phyloP scores from a whole-genome alignment of 257 asterid genomes.

The Penstemon barbatus region DNA sequence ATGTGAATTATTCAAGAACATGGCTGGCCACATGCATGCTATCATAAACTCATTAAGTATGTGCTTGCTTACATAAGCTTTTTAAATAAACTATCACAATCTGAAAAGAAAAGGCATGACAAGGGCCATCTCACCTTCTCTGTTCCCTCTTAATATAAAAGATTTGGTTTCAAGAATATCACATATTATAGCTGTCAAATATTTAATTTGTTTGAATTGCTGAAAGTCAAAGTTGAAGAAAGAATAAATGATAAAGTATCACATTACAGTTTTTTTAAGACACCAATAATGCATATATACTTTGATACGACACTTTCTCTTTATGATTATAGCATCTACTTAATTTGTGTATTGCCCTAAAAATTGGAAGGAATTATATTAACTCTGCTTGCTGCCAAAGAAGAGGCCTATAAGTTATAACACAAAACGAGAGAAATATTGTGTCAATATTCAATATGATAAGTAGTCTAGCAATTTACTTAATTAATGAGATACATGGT shows the following conservation, averaged over 20 bases:
- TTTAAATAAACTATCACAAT: neutral
- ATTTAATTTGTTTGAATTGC: slow-evolving; percentile 19
- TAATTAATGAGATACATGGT: no score
- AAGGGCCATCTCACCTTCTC: neutral
- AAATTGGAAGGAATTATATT: slow-evolving; percentile 4
- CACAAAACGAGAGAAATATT: no score
- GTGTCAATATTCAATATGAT: no score
- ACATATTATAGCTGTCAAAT: slow-evolving; percentile 16
- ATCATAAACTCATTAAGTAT: slow-evolving; percentile 29
- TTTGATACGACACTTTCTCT: neutral
- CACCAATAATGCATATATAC: slow-evolving; percentile 6
- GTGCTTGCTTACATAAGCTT: slow-evolving; percentile 1
- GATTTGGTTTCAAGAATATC: slow-evolving; percentile 1
- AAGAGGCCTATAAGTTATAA: no score
- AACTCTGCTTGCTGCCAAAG: neutral
- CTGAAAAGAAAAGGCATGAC: neutral
- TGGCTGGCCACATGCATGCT: slow-evolving; percentile 43
- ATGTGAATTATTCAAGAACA: slow-evolving; percentile 32
- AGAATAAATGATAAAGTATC: slow-evolving; percentile 32
- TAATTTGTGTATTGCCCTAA: neutral
- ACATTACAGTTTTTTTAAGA: no score
- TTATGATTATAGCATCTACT: slow-evolving; percentile 5
- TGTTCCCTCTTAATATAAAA: neutral
- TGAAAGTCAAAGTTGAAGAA: slow-evolving; percentile 29
- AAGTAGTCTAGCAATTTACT: no score